Conservation (phyloP, 805 yeast genomes). For the Starmera amethionina region DNA sequence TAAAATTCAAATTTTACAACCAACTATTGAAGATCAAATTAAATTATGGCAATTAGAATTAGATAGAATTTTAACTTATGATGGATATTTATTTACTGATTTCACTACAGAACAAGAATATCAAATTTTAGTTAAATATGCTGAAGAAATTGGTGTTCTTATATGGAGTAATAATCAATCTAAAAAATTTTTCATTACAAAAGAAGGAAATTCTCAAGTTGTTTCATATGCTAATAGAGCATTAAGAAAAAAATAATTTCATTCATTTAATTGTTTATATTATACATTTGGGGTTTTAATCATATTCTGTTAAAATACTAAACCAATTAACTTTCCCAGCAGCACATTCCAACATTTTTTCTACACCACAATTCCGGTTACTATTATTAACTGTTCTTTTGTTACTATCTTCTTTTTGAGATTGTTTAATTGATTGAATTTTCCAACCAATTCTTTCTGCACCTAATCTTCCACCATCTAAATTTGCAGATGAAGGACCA, state of each 20-base stretch:
- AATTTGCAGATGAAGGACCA: slow-evolving; percentile 37
- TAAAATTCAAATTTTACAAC: slow-evolving; percentile 64
- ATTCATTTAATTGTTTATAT: not conserved
- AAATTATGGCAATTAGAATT: slow-evolving; percentile 92
- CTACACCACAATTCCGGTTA: not conserved
- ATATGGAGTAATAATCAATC: slow-evolving; percentile 73
- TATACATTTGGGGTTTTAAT: not conserved
- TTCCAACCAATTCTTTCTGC: slow-evolving; percentile 32
- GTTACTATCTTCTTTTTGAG: not conserved
- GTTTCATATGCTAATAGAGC: slow-evolving; percentile 79
- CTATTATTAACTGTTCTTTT: not conserved
- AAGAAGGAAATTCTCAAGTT: slow-evolving; percentile 81
- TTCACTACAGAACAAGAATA: slow-evolving; percentile 73
- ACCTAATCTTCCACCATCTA: slow-evolving; percentile 36
- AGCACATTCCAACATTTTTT: not conserved
- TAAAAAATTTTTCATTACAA: slow-evolving; percentile 74
- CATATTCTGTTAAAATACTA: not conserved
- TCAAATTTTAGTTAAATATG: slow-evolving; percentile 61
- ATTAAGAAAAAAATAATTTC: slow-evolving; percentile 17
- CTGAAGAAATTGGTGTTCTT: slow-evolving; percentile 84
- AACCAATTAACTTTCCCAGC: slow-evolving; percentile 1
- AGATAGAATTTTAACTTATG: slow-evolving; percentile 81
- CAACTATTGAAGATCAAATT: slow-evolving; percentile 95
- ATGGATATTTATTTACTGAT: slow-evolving; percentile 83
- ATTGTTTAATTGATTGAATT: slow-evolving; percentile 4